Base-by-base conservation (phyloP, 495 filamentous ascomycete genomes). In the Aspergillus ostianus region DNA sequence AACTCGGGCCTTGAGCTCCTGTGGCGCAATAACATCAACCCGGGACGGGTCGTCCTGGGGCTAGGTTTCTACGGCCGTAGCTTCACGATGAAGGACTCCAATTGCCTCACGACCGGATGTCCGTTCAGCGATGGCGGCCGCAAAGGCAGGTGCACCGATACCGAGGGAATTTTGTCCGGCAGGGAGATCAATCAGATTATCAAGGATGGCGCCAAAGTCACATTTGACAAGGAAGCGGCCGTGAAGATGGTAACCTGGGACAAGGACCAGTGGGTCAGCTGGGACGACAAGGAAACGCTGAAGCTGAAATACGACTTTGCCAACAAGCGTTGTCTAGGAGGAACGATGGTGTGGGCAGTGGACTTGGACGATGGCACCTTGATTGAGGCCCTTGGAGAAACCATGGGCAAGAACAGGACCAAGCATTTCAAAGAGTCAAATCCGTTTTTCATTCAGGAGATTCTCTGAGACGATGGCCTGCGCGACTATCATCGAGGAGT, bases 251-350 rank as follows among this genome's bases (percentile, higher is more conserved):
- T 81, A 19, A 65, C 64, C 0, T 82, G 64, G 62, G 62, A 72
- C 57, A 23, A 52, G 0, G 64, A 82, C 53, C 77, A 82, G 58
- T 84, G 81, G 81, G 70, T 82, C 2, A 71, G 67, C 2, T 84
- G 69, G 54, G 73, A 84, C 56, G 77, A 82, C 60, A 53, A 19
- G 3, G 64, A 74, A 17, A 80, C 78, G 0, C 64, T 82, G 44
- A 60, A 71, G 55, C 32, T 62, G 29, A 81, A 82, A 62, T 50
- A 71, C 1, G 63, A 74, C 27, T 77, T 26, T n/a, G 80, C 80
- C 3, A 77, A 78, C 45, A 32, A 56, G 0, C 60, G 56, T 18
- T 69, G 68, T 51, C 53, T 71, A 17, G 68, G 68, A 3, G 68
- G 68, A 9, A 61, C 60, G 0, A 71, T 71, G 68, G 60, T 64